Base-by-base conservation (phyloP, 441 rosid species). In the Mallotus japonicus region DNA sequence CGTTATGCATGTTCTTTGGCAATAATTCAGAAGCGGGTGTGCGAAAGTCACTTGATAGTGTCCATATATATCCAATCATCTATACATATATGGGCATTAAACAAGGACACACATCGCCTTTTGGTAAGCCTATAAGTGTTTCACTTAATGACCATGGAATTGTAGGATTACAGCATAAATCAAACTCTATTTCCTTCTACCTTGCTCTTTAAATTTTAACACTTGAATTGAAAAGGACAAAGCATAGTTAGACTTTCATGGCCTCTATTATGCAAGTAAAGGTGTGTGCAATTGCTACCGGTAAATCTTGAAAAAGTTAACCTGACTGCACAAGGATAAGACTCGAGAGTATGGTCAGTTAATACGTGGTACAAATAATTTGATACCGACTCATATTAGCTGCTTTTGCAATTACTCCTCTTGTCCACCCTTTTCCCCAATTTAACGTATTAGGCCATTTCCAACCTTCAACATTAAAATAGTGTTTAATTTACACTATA, bases 371-470 rank as follows among this genome's bases (percentile, higher is more conserved):
- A 1, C 73, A 57, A 10, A 28, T 34, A 19, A 20, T 3, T 50
- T 32, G 59, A 53, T 51, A 9, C 56, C 49, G 16, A 17, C 65
- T 19, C 13, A 32, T 13, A 4, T 40, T 3, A 5, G 20, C 54
- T 44, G 46, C 70, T 15, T 56, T 47, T 75, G 73, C 70, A 78
- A 61, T 67, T 65, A 73, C 63, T 58, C 34, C 28, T 1, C 4
- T 16, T 3, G 11, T 12, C 5, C 40, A 8, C 1, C 1, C 42
- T 15, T 37, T 53, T 64, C 2, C 70, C 73, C 49, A 62, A 20
- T 62, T 14, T 67, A 55, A 28, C 76, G 40, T 37, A 37, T 37
- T n/a, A n/a, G n/a, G n/a, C n/a, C n/a, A n/a, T n/a, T n/a, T n/a
- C n/a, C n/a, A n/a, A n/a, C n/a, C n/a, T n/a, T n/a, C n/a, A n/a